A percentile compares a stretch with the other conserved stretches of the same genome.
Conservation (phyloP, 225 moss, liverwort and hornwort species). For the Ulota crispa region DNA sequence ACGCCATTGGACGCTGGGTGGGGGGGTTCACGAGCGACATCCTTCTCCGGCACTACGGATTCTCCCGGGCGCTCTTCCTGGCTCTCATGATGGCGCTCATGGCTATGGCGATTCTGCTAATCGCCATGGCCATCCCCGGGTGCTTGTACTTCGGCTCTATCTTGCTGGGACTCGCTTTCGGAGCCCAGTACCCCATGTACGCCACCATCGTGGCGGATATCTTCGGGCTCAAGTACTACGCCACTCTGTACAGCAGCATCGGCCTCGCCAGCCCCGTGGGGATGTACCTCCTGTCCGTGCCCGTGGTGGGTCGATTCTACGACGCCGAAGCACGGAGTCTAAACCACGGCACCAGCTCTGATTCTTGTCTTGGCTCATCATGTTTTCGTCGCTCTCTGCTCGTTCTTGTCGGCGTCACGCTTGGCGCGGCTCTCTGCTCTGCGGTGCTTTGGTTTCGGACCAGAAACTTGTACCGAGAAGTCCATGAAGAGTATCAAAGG, state of each 20-base stretch:
- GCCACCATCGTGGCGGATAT: slow-evolving; percentile 45
- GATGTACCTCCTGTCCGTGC: slow-evolving; percentile 36
- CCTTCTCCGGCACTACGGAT: slow-evolving; percentile 40
- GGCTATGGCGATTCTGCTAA: slow-evolving; percentile 36
- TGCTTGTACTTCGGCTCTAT: slow-evolving; percentile 52
- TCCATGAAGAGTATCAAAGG: slow-evolving; percentile 29
- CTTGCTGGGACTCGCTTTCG: slow-evolving; percentile 44
- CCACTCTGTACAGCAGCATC: slow-evolving; percentile 29
- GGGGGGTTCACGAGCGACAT: slow-evolving; percentile 52
- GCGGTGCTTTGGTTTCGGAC: slow-evolving; percentile 37
- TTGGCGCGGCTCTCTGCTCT: slow-evolving; percentile 32
- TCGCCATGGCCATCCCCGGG: slow-evolving; percentile 42
- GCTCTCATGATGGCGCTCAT: slow-evolving; percentile 27
- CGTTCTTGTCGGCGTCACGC: slow-evolving; percentile 35
- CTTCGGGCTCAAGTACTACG: slow-evolving; percentile 52
- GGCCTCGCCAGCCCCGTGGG: slow-evolving; percentile 40
- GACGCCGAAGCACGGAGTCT: slow-evolving; percentile 31
- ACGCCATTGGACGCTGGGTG: slow-evolving; percentile 65
- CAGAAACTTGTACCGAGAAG: slow-evolving; percentile 29
- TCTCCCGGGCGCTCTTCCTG: slow-evolving; percentile 37
- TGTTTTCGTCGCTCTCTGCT: slow-evolving; percentile 44
- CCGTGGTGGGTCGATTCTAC: slow-evolving; percentile 42
- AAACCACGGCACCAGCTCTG: background rate
- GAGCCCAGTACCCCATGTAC: slow-evolving; percentile 36
- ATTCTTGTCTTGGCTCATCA: slow-evolving; percentile 16